These are phyloP conservation scores for Pseudonitzschia multistriata DNA, from an alignment of 108 stramenopile genomes.

Conservation along the genomic window DNA sequence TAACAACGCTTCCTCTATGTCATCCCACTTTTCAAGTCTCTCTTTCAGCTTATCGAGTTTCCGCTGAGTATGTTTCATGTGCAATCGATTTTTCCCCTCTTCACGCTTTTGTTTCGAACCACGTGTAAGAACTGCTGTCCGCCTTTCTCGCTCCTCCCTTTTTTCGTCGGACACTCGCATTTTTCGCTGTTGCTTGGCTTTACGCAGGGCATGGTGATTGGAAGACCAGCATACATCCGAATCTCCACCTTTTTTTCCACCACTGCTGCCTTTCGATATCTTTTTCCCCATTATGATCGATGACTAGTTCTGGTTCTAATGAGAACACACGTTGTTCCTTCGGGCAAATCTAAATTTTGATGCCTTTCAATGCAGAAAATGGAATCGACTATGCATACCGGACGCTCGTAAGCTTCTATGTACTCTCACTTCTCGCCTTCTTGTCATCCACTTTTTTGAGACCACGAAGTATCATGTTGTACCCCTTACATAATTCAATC, in stretches of 20 bases:
- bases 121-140: constrained; percentile 33
- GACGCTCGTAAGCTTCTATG: no score
- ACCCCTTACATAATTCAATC: no score
- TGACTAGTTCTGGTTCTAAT: not conserved
- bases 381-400: no score
- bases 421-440: no score
- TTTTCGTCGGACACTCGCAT: constrained; percentile 4
- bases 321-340: no score
- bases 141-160: constrained; percentile 31
- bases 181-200: constrained; percentile 37
- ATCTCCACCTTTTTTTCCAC: constrained; percentile 8
- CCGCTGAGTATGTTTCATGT: constrained; percentile 66
- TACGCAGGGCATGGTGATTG: constrained; percentile 44
- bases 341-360: no score
- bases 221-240: constrained; percentile 29
- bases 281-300: constrained; percentile 6
- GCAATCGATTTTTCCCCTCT: constrained; percentile 54
- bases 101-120: constrained; percentile 46
- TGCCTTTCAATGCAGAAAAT: no score
- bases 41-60: constrained; percentile 43
- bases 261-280: not conserved
- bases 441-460: no score
- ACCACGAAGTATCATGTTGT: no score
- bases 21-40: constrained; percentile 75
- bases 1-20: constrained; percentile 45